Evolutionary conservation across 2,329 filamentous ascomycete genomes (phyloP), one percentile per base, ranked within the genome.

Genomic region (Hysterium pulicare): DNA sequence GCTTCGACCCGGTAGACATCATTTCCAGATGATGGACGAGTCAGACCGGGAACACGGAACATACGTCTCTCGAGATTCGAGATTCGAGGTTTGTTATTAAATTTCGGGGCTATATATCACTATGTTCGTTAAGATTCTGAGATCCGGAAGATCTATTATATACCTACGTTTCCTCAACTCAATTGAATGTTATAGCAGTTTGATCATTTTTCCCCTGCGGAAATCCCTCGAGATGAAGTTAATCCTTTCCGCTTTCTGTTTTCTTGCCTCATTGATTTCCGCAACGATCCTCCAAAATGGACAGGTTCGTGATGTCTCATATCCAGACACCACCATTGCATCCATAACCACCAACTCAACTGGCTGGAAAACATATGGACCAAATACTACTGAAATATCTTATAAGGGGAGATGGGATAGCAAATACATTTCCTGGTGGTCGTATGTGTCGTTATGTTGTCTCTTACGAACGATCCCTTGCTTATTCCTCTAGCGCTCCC

Each of bases 361-460:
- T 4, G 49, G 31, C 24, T 76, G 73, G 67, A 69, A 59, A 22
- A 76, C 68, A 1, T 83, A 79, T 49, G 62, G 67, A 3, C 70
- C 77, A 3, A 69, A 76, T 54, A 71, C 75, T 2, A 59, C 70
- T 1, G 77, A 82, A 53, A 67, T 83, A 8, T 76, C 76, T 0
- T 83, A 82, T 67, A 81, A 82, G 54, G 80, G 79, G 4, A 68
- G 78, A 44, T 83, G 79, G 79, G 79, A 83, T 55, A 78, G 73
- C 24, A 73, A 78, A 50, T 70, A 78, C 49, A 72, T 81, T 36
- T 82, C 76, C 2, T 83, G 75, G 74, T 81, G 76, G 77, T 77
- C 75, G 74, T 77, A 64, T 63, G 74, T 71, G 17, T 30, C 33
- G 5, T 15, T 4, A 17, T 13, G 16, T 17, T n/a, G n/a, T n/a